Percentiles rank a stretch among this genome's conserved stretches.
Conservation (phyloP, 2,329 filamentous ascomycete genomes). For the Pseudogymnoascus sp. region DNA sequence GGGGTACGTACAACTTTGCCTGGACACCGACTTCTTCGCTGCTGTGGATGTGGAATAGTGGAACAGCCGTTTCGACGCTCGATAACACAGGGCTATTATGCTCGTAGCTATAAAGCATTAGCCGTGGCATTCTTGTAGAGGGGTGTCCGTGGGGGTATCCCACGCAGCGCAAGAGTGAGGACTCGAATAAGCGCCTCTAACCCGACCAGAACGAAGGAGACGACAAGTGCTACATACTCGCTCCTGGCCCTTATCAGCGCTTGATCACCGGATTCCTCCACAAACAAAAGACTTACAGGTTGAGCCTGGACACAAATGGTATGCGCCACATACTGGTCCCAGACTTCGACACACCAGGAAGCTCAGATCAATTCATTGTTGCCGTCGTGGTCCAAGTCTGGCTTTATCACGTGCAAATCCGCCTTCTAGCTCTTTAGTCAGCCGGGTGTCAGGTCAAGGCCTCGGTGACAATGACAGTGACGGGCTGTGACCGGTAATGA, state of each 20-base stretch:
- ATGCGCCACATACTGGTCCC: neutral
- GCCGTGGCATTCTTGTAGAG: conserved; percentile 9
- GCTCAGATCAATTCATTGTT: conserved; percentile 1
- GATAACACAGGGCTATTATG: conserved; percentile 75
- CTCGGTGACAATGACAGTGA: neutral
- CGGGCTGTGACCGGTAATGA: neutral
- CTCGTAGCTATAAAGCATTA: conserved; percentile 51
- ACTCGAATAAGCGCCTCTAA: conserved; percentile 78
- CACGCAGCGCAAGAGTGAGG: conserved; percentile 80
- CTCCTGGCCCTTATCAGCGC: conserved; percentile 38
- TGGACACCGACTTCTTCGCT: conserved; percentile 57
- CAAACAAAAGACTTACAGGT: neutral
- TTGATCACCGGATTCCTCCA: neutral
- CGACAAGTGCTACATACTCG: conserved; percentile 81
- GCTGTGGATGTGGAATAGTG: conserved; percentile 66
- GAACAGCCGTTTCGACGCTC: conserved; percentile 72
- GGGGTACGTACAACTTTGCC: conserved; percentile 50
- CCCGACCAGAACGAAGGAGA: conserved; percentile 73
- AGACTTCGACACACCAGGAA: neutral
- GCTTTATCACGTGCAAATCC: neutral
- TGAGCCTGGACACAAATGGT: conserved; percentile 2
- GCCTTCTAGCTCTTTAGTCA: neutral
- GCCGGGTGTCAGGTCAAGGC: neutral
- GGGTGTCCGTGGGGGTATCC: conserved; percentile 25
- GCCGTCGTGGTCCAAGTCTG: neutral